Percentiles rank a stretch among this genome's conserved stretches.
Evolutionary conservation across 768 basidiomycete genomes (phyloP).

Genomic region (Kwoniella mangroviensis): DNA sequence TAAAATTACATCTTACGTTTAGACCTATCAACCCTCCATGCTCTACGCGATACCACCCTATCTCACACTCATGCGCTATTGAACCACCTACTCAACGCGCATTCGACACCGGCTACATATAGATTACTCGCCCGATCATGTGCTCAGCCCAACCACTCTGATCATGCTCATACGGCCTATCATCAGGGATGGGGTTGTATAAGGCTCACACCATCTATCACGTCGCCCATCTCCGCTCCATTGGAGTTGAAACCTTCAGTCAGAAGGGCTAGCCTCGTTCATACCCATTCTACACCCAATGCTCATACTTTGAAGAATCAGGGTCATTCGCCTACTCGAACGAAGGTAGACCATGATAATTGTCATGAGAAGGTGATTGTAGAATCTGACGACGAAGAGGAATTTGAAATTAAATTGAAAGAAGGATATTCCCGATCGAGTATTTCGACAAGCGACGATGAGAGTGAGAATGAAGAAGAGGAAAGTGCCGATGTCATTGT

Average conservation of each 20-base stretch:
- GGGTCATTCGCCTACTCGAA: not conserved
- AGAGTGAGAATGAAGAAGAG: constrained; percentile 48
- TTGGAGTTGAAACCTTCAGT: constrained; percentile 25
- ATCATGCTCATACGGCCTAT: not conserved
- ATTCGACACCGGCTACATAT: constrained; percentile 50
- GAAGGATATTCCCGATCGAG: constrained; percentile 38
- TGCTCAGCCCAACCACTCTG: constrained; percentile 16
- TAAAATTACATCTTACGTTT: not conserved
- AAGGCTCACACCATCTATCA: constrained; percentile 44
- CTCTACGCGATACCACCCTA: constrained; percentile 54
- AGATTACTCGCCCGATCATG: constrained; percentile 51
- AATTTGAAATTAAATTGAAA: constrained; percentile 35
- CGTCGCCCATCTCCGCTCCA: constrained; percentile 20
- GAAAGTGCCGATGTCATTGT: constrained; percentile 48
- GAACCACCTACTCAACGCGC: constrained; percentile 39
- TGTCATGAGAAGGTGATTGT: constrained; percentile 16
- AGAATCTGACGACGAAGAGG: constrained; percentile 33
- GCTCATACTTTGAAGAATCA: constrained; percentile 1
- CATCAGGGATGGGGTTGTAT: constrained; percentile 54
- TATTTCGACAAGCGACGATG: constrained; percentile 12
- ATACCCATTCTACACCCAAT: constrained; percentile 7
- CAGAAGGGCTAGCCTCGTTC: constrained; percentile 24
- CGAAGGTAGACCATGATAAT: no score
- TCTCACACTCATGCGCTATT: constrained; percentile 51
- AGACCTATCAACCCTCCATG: constrained; percentile 56